Evolutionary conservation across 1,139 yeast genomes (phyloP).

Genomic region (Hyphopichia fennica): DNA sequence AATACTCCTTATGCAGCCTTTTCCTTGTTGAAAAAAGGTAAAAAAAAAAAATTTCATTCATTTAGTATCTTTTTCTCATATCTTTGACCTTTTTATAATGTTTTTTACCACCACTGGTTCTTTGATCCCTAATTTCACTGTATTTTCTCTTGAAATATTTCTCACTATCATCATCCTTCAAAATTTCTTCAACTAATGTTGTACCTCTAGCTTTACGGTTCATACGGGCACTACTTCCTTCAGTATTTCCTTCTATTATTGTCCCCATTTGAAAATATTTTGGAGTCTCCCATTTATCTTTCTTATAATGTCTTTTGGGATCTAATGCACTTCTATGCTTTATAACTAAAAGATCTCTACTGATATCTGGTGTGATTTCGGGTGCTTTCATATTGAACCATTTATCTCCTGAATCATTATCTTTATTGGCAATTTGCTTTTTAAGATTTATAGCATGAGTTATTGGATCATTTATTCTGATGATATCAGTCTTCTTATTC

Average conservation of each 20-base stretch:
- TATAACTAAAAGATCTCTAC: slow-evolving; percentile 74
- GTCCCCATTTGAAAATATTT: slow-evolving; percentile 89
- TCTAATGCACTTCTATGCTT: slow-evolving; percentile 90
- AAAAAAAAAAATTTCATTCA: neutral
- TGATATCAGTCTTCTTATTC: slow-evolving; percentile 17
- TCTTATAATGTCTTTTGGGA: slow-evolving; percentile 93
- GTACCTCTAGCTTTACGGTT: slow-evolving; percentile 70
- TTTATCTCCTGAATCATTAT: slow-evolving; percentile 50
- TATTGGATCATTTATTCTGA: slow-evolving; percentile 56
- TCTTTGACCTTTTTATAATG: slow-evolving; percentile 66
- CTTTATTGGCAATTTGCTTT: slow-evolving; percentile 14
- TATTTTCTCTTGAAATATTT: slow-evolving; percentile 85
- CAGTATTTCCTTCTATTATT: slow-evolving; percentile 77
- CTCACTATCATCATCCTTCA: slow-evolving; percentile 68
- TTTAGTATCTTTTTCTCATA: slow-evolving; percentile 40
- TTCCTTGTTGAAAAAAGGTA: too few species aligned
- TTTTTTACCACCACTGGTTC: slow-evolving; percentile 73
- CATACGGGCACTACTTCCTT: slow-evolving; percentile 71
- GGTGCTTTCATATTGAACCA: slow-evolving; percentile 89
- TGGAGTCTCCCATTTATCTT: slow-evolving; percentile 79
- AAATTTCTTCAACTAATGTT: slow-evolving; percentile 78
- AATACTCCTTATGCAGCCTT: too few species aligned
- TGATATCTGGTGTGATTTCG: slow-evolving; percentile 70
- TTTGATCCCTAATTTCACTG: slow-evolving; percentile 69
- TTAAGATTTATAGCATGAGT: slow-evolving; percentile 12